Conservation (phyloP, 805 yeast species). For the Ascoidea asiatica region DNA sequence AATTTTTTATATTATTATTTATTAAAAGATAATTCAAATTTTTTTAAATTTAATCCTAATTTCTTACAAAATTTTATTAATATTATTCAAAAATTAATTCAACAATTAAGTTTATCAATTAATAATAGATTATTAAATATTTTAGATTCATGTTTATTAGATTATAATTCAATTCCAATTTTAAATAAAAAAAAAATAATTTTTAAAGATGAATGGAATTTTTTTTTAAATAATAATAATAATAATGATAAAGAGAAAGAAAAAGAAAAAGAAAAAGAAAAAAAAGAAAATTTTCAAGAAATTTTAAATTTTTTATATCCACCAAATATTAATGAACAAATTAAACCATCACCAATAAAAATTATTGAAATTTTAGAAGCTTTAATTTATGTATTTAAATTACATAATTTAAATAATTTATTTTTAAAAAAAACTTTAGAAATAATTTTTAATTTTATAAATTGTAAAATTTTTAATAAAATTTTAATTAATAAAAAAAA, state of each 20-base stretch:
- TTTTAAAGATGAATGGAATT: constrained; percentile 62
- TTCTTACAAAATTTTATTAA: constrained; percentile 46
- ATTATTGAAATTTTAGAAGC: constrained; percentile 84
- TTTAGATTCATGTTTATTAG: constrained; percentile 54
- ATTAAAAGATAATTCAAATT: constrained; percentile 43
- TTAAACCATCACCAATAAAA: constrained; percentile 80
- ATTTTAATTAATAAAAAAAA: constrained; percentile 40
- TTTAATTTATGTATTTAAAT: constrained; percentile 66
- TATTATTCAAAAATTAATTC: constrained; percentile 43
- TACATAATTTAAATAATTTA: constrained; percentile 69
- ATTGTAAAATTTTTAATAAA: constrained; percentile 59
- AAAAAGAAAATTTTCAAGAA: constrained; percentile 39
- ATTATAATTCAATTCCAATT: constrained; percentile 76
- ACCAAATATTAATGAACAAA: constrained; percentile 66
- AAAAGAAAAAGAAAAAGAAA: constrained; percentile 29
- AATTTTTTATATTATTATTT: constrained; percentile 71
- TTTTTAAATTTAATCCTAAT: constrained; percentile 40
- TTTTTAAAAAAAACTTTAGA: constrained; percentile 69
- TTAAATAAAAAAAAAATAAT: constrained; percentile 43
- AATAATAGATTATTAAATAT: constrained; percentile 44
- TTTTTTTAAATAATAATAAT: constrained; percentile 26
- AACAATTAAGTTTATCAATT: constrained; percentile 54
- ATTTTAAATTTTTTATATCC: constrained; percentile 70
- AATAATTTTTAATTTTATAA: constrained; percentile 61
- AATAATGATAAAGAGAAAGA: constrained; percentile 29